phyloP scores from a whole-genome alignment of 306 rosid genomes.

The Betula pendula region DNA sequence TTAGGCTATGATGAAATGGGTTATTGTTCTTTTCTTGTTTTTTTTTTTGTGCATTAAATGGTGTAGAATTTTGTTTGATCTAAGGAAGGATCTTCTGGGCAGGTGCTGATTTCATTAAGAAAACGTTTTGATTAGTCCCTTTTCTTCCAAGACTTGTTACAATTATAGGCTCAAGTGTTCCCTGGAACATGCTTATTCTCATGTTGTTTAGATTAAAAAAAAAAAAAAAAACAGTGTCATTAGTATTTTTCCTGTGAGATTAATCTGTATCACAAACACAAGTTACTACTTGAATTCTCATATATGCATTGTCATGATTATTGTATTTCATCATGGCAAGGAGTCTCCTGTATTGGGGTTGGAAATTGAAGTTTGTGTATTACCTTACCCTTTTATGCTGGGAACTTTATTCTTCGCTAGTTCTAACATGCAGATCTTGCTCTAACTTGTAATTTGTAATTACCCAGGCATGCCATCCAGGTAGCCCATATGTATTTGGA shows the following conservation, averaged over 20 bases:
- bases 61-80: no score
- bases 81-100: no score
- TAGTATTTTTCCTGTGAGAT: neutral
- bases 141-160: neutral
- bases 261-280: neutral
- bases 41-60: no score
- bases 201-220: neutral
- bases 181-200: neutral
- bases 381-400: neutral
- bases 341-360: neutral
- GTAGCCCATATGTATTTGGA: constrained; percentile 95
- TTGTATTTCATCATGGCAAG: neutral
- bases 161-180: neutral
- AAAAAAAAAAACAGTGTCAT: neutral
- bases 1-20: no score
- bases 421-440: constrained; percentile 17
- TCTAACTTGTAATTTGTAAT: constrained; percentile 27
- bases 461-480: constrained; percentile 97
- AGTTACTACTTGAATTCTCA: neutral
- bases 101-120: no score
- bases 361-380: neutral
- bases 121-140: neutral
- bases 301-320: neutral
- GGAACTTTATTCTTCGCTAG: neutral
- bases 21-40: no score